phyloP scores from a whole-genome alignment of 2,329 filamentous ascomycete genomes.

The Colletotrichum gigasporum region DNA sequence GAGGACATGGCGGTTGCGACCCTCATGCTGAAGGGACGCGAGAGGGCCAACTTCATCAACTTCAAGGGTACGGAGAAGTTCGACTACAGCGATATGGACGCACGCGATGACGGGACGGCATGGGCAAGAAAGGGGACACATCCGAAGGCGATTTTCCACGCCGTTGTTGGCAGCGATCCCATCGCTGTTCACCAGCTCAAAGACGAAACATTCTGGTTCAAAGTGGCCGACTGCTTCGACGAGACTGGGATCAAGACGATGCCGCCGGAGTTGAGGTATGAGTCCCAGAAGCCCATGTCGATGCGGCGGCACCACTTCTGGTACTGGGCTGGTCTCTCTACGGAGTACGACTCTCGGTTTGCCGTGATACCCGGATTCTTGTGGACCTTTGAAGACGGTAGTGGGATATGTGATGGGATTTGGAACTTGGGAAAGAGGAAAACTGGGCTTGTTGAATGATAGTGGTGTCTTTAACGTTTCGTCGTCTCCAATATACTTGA shows the following conservation, averaged over 20 bases:
- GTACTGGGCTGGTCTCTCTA: constrained; percentile 32
- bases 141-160: constrained; percentile 36
- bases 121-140: constrained; percentile 40
- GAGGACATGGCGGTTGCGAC: constrained; percentile 42
- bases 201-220: constrained; percentile 36
- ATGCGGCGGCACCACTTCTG: constrained; percentile 38
- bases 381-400: constrained; percentile 31
- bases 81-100: constrained; percentile 40
- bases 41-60: constrained; percentile 40
- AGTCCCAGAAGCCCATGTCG: constrained; percentile 21
- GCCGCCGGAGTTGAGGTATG: constrained; percentile 8
- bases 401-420: constrained; percentile 38
- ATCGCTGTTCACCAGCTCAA: constrained; percentile 42
- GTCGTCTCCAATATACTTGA: too few relatives aligned
- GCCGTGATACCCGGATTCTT: constrained; percentile 36
- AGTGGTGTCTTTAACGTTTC: too few relatives aligned
- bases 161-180: constrained; percentile 34
- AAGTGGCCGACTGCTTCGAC: constrained; percentile 42
- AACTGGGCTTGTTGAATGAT: constrained; percentile 32
- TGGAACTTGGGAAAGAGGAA: constrained; percentile 37
- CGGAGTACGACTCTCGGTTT: constrained; percentile 33
- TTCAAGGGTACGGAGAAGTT: constrained; percentile 41
- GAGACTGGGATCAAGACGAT: constrained; percentile 37
- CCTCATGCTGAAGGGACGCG: constrained; percentile 39
- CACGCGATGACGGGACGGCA: constrained; percentile 38